Conservation (phyloP, 2,329 filamentous ascomycete species). For the Cercospora sesami region DNA sequence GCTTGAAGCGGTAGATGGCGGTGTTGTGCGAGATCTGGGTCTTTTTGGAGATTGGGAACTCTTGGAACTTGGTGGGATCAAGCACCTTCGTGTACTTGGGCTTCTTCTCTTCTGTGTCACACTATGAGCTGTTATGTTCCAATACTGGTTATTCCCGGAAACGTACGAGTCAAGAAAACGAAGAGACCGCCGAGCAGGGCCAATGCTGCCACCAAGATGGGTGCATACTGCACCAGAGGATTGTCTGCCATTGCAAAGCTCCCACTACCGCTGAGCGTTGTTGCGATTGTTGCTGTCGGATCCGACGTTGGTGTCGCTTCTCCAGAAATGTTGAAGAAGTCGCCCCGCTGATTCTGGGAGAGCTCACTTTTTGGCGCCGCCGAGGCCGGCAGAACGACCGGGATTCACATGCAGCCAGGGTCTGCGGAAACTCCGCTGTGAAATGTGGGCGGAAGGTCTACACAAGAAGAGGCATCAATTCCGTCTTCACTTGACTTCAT, state of each 20-base stretch:
- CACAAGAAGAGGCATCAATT: slow-evolving; percentile 10
- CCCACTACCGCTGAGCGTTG: background rate
- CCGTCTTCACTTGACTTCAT: background rate
- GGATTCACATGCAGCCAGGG: background rate
- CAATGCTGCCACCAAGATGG: slow-evolving; percentile 18
- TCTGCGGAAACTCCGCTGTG: background rate
- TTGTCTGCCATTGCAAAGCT: slow-evolving; percentile 11
- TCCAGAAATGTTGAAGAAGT: slow-evolving; percentile 8
- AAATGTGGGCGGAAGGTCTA: background rate
- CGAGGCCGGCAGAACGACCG: background rate
- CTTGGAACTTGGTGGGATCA: slow-evolving; percentile 83
- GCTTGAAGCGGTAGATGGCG: slow-evolving; percentile 95
- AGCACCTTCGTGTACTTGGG: slow-evolving; percentile 77
- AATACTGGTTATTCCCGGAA: background rate
- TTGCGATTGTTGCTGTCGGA: background rate
- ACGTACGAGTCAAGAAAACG: slow-evolving; percentile 22
- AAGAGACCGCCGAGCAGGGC: slow-evolving; percentile 21
- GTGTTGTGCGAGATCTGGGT: slow-evolving; percentile 97
- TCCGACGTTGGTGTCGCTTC: background rate
- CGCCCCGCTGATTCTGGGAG: background rate
- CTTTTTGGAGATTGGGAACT: slow-evolving; percentile 92
- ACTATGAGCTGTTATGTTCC: background rate
- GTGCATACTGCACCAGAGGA: slow-evolving; percentile 17
- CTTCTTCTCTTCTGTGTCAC: slow-evolving; percentile 15
- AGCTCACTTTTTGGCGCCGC: slow-evolving; percentile 3